phyloP scores from a whole-genome alignment of 371 early-diverging fungal species.

The Dinochytrium kinnereticum region DNA sequence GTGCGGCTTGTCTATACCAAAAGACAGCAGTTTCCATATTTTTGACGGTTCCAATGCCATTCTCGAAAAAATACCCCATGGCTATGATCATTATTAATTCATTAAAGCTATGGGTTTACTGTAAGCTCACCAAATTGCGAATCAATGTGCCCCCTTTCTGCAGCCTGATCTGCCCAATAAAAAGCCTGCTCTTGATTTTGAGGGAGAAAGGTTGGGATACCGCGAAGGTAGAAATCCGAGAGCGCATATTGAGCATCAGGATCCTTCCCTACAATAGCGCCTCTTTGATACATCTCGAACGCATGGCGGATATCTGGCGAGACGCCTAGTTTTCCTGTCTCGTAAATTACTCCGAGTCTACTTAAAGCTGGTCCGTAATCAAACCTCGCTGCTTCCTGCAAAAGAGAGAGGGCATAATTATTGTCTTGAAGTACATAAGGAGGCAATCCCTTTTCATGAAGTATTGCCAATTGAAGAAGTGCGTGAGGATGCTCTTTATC shows the following conservation, averaged over 20 bases:
- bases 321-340: conserved; percentile 74
- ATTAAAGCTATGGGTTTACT: neutral
- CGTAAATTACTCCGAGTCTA: conserved; percentile 76
- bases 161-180: conserved; percentile 77
- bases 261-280: conserved; percentile 70
- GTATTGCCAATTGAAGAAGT: conserved; percentile 69
- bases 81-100: neutral
- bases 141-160: conserved; percentile 71
- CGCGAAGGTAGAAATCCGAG: conserved; percentile 90
- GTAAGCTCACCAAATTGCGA: conserved; percentile 58
- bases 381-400: conserved; percentile 74
- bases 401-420: conserved; percentile 69
- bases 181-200: conserved; percentile 77
- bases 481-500: conserved; percentile 76
- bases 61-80: conserved; percentile 53
- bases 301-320: conserved; percentile 36
- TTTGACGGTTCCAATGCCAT: conserved; percentile 42
- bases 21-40: conserved; percentile 31
- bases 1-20: conserved; percentile 35
- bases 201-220: conserved; percentile 42
- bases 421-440: conserved; percentile 71
- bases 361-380: conserved; percentile 80
- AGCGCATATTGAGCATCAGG: conserved; percentile 79
- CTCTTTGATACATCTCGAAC: conserved; percentile 51
- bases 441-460: conserved; percentile 74